Evolutionary conservation across 2,329 filamentous ascomycete species (phyloP), one percentile per base, ranked within the genome.

Genomic region (Pyrenophora teres): DNA sequence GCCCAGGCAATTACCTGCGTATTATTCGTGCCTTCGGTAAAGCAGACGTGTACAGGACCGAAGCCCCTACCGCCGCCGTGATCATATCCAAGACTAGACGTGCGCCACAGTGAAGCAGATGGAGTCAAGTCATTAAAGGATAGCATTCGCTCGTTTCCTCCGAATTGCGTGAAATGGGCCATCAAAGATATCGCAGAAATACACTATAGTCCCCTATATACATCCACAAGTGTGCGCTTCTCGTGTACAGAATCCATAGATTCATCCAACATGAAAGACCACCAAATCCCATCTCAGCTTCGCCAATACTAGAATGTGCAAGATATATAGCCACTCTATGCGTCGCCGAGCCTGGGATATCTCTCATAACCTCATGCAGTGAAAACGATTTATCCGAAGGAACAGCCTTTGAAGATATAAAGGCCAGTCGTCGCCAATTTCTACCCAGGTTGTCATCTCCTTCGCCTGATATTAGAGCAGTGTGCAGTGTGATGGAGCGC

Each of bases 401-500:
- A 48, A 44, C 27, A 13, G 31, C 41, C 39, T 15, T 18, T 18
- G 10, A 50, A 41, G 40, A 57, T 33, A 33, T 45, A 45, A 59
- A 58, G 54, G 10, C 54, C 60, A 58, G 52, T 48, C 52, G 48
- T 49, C 52, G 54, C 57, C 50, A 45, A 54, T 38, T 52, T 60
- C 40, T 56, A 42, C 58, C 50, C 31, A 18, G 19, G 33, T 46
- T 41, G 46, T 43, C 46, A 50, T 42, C 50, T 41, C 53, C 40
- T 36, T 43, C 44, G 40, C 33, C 61, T 51, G 54, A 52, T 56
- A 69, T 67, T 70, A 67, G 46, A 60, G 63, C 47, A 52, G 56
- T 63, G 57, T 57, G 52, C 52, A 65, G 62, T 64, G 49, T 54
- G 58, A 70, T 68, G 69, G 67, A 72, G 71, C 70, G 69, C 71